A percentile compares a stretch with the other conserved stretches of the same genome.
These are phyloP conservation scores for Nicotiana knightiana DNA, from an alignment of 257 asterid species.

Conservation along the genomic window DNA sequence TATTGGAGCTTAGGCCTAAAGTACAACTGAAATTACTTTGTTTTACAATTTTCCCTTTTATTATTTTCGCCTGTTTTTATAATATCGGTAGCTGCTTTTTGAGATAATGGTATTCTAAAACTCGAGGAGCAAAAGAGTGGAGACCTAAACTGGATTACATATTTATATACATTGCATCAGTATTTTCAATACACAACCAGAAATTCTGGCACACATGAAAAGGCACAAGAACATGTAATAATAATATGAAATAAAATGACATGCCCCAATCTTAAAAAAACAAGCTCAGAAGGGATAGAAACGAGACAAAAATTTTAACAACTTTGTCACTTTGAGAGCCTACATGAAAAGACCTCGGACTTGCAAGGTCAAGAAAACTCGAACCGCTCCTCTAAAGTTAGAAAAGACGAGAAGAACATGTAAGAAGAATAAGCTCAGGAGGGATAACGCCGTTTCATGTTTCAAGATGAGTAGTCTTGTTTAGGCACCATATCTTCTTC, in stretches of 20 bases:
- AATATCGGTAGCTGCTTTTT: neutral
- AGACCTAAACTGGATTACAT: neutral
- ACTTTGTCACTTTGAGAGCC: neutral
- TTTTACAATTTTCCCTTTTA: neutral
- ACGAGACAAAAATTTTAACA: neutral
- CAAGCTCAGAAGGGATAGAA: conserved; percentile 8
- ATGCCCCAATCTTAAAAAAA: neutral
- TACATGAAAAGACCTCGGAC: neutral
- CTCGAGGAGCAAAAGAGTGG: neutral
- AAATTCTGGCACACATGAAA: neutral
- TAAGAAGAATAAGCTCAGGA: conserved; percentile 8
- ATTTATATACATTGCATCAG: neutral
- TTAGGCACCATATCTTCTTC: neutral
- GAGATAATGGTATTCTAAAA: neutral
- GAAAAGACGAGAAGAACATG: neutral
- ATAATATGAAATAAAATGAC: neutral
- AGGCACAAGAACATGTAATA: neutral
- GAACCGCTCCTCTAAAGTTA: neutral
- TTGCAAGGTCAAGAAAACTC: conserved; percentile 13
- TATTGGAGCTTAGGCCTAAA: neutral
- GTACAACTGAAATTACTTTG: neutral
- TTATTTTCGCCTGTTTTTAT: neutral
- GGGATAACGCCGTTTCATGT: neutral
- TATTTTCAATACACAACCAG: neutral
- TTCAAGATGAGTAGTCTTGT: neutral